Conservation (phyloP, 2,329 filamentous ascomycete genomes). For the Sarocladium brachiariae region DNA sequence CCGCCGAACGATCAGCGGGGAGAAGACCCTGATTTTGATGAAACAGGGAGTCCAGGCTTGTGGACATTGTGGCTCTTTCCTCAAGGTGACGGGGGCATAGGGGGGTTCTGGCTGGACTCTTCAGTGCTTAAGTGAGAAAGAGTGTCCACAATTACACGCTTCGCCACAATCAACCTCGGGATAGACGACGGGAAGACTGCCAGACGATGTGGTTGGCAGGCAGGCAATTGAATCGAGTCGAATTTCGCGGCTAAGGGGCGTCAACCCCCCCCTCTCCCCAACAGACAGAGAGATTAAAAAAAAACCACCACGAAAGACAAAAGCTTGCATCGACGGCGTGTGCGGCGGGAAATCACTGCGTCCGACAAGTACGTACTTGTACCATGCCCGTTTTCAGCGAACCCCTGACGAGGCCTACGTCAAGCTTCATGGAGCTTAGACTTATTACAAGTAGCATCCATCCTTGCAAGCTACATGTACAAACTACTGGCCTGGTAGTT, state of each 20-base stretch:
- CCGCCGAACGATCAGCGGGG: background rate
- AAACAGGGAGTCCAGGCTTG: slow-evolving; percentile 7
- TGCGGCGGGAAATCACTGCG: background rate
- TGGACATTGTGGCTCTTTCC: background rate
- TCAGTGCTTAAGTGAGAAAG: background rate
- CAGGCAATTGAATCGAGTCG: background rate
- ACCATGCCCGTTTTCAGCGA: background rate
- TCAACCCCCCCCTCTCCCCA: too few relatives aligned
- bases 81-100: background rate
- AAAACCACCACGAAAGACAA: background rate
- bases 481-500: too few relatives aligned
- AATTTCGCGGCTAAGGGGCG: background rate
- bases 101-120: background rate
- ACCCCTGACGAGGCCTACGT: slow-evolving; percentile 7
- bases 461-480: too few relatives aligned
- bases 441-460: background rate
- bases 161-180: slow-evolving; percentile 4
- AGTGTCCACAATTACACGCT: background rate
- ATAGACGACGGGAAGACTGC: background rate
- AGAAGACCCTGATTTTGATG: slow-evolving; percentile 9
- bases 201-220: background rate
- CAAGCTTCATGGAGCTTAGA: slow-evolving; percentile 2
- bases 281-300: background rate
- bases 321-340: background rate
- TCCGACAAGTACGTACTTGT: background rate